phyloP scores from a whole-genome alignment of 257 asterid genomes.

The Ajuga chamaepitys region DNA sequence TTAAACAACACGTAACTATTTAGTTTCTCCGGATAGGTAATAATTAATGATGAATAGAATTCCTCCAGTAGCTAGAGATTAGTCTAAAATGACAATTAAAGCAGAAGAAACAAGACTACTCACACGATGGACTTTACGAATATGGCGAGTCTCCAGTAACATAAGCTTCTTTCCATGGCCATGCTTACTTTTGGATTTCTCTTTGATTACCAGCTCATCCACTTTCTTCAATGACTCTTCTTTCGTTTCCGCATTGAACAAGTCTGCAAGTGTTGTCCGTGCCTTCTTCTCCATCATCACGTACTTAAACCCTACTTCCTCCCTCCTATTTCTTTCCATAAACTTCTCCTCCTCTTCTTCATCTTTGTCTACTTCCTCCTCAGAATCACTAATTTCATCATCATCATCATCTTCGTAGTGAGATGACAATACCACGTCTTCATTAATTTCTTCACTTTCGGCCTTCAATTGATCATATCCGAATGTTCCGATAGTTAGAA shows the following conservation, averaged over 20 bases:
- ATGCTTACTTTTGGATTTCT: constrained; percentile 9
- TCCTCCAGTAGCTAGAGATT: neutral
- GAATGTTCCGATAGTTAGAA: constrained; percentile 62
- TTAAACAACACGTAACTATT: neutral
- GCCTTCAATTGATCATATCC: constrained; percentile 34
- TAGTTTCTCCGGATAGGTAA: too few species aligned
- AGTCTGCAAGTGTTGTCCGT: constrained; percentile 63
- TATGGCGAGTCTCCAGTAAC: constrained; percentile 37
- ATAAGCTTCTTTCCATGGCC: constrained; percentile 30
- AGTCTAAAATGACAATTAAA: neutral
- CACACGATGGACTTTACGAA: constrained; percentile 44
- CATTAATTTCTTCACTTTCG: neutral
- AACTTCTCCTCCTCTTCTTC: neutral
- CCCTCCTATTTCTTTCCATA: neutral
- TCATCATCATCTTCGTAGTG: neutral
- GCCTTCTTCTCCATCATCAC: constrained; percentile 24
- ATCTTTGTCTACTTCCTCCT: constrained; percentile 6
- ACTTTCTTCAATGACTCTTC: neutral
- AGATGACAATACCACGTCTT: neutral
- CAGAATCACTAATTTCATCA: neutral
- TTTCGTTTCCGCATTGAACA: constrained; percentile 43
- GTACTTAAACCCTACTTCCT: constrained; percentile 8
- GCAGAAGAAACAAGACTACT: constrained; percentile 6
- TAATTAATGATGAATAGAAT: too few species aligned
- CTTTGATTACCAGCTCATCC: neutral